Percentiles rank a stretch among this genome's conserved stretches.
phyloP scores from a whole-genome alignment of 306 rosid genomes.

The Ziziphus jujuba region DNA sequence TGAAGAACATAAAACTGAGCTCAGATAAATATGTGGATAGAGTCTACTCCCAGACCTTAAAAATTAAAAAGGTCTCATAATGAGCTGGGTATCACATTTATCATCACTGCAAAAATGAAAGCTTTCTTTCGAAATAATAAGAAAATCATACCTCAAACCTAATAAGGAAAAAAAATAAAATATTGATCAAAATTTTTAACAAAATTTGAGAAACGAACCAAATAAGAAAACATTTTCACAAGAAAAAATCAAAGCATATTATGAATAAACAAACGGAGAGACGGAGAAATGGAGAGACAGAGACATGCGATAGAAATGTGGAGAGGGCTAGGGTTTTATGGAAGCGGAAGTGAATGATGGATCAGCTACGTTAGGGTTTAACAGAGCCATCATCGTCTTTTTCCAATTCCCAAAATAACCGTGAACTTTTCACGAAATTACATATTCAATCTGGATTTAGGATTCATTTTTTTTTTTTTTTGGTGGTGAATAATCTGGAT shows the following conservation, averaged over 20 bases:
- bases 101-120: constrained; percentile 26
- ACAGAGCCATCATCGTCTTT: background rate
- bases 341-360: background rate
- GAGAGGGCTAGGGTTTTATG: constrained; percentile 1
- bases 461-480: no score
- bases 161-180: background rate
- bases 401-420: background rate
- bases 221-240: no score
- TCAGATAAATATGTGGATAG: constrained; percentile 32
- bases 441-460: background rate
- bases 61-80: constrained; percentile 40
- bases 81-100: constrained; percentile 41
- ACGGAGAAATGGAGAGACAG: no score
- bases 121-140: background rate
- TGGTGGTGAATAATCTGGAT: no score
- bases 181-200: no score
- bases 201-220: no score
- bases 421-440: background rate
- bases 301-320: background rate
- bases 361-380: constrained; percentile 10
- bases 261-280: background rate
- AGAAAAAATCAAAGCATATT: no score
- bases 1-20: background rate
- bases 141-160: background rate
- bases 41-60: constrained; percentile 38